Evolutionary conservation across 1,139 yeast genomes (phyloP), one percentile per base, ranked within the genome.

Genomic region (Arxiozyma bovina): DNA sequence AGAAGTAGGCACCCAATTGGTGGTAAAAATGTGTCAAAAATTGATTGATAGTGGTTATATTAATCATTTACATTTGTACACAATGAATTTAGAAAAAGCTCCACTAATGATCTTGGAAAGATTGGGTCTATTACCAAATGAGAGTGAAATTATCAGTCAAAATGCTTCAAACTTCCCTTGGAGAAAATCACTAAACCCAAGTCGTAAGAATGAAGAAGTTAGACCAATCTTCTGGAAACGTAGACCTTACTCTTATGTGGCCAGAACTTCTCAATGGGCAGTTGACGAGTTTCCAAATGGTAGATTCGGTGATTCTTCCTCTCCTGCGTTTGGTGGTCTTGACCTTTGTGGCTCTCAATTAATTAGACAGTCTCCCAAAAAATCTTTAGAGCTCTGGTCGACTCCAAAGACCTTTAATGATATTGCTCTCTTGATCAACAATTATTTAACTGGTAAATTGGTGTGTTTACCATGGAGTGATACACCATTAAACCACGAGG

Each of bases 141-240:
- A 65, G 40, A 60, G 58, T 45, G 63, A 61, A 50, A 54, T 54
- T 34, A 56, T 54, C 23, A 58, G 53, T 4, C 54, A 55, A 22
- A 52, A 60, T 9, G 44, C 64, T 55, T 73, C 73, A 48, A 63
- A 70, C 46, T 69, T 87, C 63, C 96, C 96, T 22, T 90, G 97
- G 97, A 80, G 96, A 70, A 87, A 87, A 70, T 87, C 96, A 1
- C 77, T 90, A 61, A 87, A 87, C 59, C 91, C 95, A 53, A 82
- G 81, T 60, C 79, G 97, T 71, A 80, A 81, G 55, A 83, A 85
- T 60, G 97, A 91, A 70, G 75, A 86, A 23, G 90, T 91, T 53
- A 82, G 97, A 64, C 99, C 99, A 20, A 91, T 93, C 61, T 91
- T 91, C 70, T 93, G 98, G 99, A 88, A 88, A 70, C 87, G 90